Conservation (phyloP, 1,284 basidiomycete genomes). For the Stygiomarasmius scandens region DNA sequence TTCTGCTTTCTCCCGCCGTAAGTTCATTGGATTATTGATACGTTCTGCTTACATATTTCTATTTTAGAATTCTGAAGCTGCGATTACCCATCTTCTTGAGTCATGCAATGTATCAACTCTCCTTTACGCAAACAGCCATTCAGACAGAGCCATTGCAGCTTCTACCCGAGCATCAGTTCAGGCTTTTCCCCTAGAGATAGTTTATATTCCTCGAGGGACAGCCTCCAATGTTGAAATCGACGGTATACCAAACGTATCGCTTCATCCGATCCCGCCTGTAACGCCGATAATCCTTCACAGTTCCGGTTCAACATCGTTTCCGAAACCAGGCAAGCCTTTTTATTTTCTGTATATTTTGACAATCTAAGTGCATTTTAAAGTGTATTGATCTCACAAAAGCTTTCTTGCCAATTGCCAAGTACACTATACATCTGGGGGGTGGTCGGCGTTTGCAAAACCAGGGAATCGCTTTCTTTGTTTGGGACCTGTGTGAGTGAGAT, state of each 20-base stretch:
- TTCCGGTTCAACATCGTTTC: conserved; percentile 19
- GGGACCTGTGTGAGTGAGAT: conserved; percentile 12
- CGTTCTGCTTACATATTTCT: background rate
- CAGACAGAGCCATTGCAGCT: background rate
- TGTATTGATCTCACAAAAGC: conserved; percentile 13
- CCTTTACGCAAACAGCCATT: background rate
- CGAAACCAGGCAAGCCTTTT: conserved; percentile 14
- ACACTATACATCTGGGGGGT: conserved; percentile 15
- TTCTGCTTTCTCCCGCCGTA: conserved; percentile 16
- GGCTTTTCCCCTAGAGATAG: conserved; percentile 4
- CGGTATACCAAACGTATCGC: background rate
- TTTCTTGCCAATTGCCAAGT: conserved; percentile 19
- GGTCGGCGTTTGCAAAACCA: conserved; percentile 18
- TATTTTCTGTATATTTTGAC: background rate
- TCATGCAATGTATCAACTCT: conserved; percentile 4
- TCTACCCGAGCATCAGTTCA: background rate
- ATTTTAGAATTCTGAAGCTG: conserved; percentile 1
- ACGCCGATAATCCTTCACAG: conserved; percentile 19
- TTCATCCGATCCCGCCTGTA: conserved; percentile 6
- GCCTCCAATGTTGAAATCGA: background rate
- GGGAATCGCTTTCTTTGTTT: conserved; percentile 19
- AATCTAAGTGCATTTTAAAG: background rate
- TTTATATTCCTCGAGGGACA: background rate
- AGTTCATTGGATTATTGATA: background rate
- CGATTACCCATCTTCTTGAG: conserved; percentile 1